Conservation (phyloP, 2,329 filamentous ascomycete genomes). For the Botryotinia globosa region DNA sequence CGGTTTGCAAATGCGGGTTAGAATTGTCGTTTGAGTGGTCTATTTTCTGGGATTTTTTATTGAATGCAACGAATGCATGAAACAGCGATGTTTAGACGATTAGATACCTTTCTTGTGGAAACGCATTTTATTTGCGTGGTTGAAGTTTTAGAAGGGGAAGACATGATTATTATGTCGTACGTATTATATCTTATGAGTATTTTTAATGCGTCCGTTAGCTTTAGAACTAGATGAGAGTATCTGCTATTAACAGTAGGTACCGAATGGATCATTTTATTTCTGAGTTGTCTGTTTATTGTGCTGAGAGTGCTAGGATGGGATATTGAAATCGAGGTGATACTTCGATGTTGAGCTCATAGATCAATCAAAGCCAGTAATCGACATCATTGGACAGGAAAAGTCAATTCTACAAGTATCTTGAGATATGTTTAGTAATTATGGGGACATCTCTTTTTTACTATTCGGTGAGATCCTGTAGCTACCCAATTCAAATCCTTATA, state of each 20-base stretch:
- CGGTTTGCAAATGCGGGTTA: background rate
- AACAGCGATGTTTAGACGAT: background rate
- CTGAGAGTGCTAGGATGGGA: background rate
- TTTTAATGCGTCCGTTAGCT: background rate
- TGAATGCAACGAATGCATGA: background rate
- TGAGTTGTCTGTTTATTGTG: background rate
- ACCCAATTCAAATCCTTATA: background rate
- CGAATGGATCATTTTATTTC: background rate
- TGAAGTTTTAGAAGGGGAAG: background rate
- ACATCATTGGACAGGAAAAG: background rate
- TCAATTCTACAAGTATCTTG: background rate
- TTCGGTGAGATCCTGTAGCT: background rate
- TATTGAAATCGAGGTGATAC: background rate
- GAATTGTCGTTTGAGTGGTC: background rate
- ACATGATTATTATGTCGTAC: background rate
- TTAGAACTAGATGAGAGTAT: background rate
- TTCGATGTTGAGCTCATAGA: background rate
- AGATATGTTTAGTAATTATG: background rate
- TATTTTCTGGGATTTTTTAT: background rate
- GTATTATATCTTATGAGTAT: constrained; percentile 1
- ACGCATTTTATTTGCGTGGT: background rate
- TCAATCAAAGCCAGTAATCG: background rate
- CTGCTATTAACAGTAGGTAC: background rate
- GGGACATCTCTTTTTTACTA: background rate
- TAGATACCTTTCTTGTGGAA: background rate